Evolutionary conservation across 352 stramenopile genomes (phyloP).

Genomic region (Aphanomyces astaci): DNA sequence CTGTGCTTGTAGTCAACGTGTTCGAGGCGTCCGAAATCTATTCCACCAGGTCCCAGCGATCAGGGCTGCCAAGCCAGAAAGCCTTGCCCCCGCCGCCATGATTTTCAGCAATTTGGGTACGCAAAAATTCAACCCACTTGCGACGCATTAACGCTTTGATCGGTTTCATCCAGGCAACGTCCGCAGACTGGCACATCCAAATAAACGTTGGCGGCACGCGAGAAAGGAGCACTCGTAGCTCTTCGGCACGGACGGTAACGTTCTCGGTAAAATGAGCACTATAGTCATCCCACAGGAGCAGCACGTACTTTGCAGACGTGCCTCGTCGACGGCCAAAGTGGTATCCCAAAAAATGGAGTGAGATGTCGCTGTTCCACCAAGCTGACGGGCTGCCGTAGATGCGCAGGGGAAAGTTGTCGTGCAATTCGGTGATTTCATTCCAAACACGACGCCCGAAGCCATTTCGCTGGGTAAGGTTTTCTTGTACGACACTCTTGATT

Average conservation of each 20-base stretch:
- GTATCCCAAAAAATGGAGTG: constrained; percentile 25
- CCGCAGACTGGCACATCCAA: neutral
- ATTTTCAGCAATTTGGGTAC: neutral
- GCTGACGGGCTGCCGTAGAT: constrained; percentile 21
- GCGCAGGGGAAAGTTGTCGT: constrained; percentile 1
- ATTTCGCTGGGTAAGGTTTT: constrained; percentile 16
- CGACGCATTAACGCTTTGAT: neutral
- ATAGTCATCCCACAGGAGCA: neutral
- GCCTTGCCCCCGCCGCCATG: neutral
- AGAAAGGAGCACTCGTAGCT: neutral
- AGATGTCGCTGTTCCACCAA: constrained; percentile 30
- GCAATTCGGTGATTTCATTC: constrained; percentile 13
- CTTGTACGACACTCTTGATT: neutral
- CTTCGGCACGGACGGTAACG: neutral
- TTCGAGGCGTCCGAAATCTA: neutral
- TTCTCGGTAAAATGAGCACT: neutral
- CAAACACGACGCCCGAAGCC: constrained; percentile 26
- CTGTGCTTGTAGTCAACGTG: neutral
- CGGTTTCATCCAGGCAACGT: neutral
- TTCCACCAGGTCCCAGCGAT: neutral
- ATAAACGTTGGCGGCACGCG: neutral
- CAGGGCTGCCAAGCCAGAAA: neutral
- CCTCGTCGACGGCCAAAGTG: constrained; percentile 18
- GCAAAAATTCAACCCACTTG: neutral
- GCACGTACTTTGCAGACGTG: neutral